Conservation (phyloP, 2,329 filamentous ascomycete species). For the Bipolaris cookei region DNA sequence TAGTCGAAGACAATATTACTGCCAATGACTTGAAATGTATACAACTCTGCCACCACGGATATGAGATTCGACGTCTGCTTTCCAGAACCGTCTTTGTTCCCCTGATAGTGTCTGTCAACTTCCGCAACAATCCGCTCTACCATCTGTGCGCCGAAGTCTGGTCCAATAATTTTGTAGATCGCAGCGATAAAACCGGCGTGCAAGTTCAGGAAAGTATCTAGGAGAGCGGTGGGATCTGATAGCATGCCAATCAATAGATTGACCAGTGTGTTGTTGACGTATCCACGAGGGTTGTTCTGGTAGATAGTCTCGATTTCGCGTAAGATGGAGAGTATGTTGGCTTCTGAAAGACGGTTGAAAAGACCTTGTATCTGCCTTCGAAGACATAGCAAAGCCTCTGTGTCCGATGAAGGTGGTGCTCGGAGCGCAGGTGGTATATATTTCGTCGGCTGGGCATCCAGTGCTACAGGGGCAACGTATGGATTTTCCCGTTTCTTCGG, state of each 20-base stretch:
- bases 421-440: slow-evolving; percentile 90
- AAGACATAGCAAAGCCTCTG: slow-evolving; percentile 71
- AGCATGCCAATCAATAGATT: slow-evolving; percentile 80
- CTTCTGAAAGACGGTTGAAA: slow-evolving; percentile 90
- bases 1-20: slow-evolving; percentile 89
- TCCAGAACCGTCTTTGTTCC: slow-evolving; percentile 44
- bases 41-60: slow-evolving; percentile 82
- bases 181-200: slow-evolving; percentile 89
- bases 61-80: slow-evolving; percentile 77
- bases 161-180: slow-evolving; percentile 83
- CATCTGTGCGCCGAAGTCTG: slow-evolving; percentile 87
- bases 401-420: slow-evolving; percentile 66
- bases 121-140: slow-evolving; percentile 78
- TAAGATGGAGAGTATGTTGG: slow-evolving; percentile 84
- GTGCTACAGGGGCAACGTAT: slow-evolving; percentile 74
- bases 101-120: slow-evolving; percentile 71
- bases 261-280: slow-evolving; percentile 81
- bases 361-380: slow-evolving; percentile 84
- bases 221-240: slow-evolving; percentile 76
- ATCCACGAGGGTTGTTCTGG: slow-evolving; percentile 80
- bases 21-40: slow-evolving; percentile 88
- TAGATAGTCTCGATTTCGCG: slow-evolving; percentile 84
- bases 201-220: slow-evolving; percentile 89
- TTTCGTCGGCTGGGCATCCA: slow-evolving; percentile 62
- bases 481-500: slow-evolving; percentile 75